Evolutionary conservation across 805 yeast species (phyloP).

Genomic region (Kuraishia piskuri): DNA sequence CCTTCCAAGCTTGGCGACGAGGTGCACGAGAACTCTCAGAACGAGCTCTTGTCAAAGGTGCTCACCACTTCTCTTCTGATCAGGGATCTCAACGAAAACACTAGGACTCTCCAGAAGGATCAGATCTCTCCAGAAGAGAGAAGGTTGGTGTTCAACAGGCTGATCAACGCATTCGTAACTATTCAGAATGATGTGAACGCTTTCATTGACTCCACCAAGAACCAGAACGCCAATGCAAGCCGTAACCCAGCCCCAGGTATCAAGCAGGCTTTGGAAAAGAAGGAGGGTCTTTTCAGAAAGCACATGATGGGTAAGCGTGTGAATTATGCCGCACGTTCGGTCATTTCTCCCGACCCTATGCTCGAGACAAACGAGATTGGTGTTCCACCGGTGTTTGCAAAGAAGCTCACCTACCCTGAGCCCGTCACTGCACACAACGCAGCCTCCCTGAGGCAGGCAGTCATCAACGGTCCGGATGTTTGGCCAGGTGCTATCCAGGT

Average conservation of each 20-base stretch:
- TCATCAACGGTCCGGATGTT: constrained; percentile 91
- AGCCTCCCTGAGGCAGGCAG: constrained; percentile 86
- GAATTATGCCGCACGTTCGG: constrained; percentile 97
- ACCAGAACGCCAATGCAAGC: constrained; percentile 61
- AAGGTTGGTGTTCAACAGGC: constrained; percentile 70
- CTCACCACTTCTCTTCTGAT: constrained; percentile 74
- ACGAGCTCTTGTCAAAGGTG: constrained; percentile 75
- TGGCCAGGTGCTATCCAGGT: constrained; percentile 99
- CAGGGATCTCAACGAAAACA: constrained; percentile 83
- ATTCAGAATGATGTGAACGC: constrained; percentile 93
- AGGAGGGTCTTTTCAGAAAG: constrained; percentile 96
- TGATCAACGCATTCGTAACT: constrained; percentile 94
- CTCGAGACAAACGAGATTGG: constrained; percentile 97
- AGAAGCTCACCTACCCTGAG: constrained; percentile 92
- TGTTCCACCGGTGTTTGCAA: constrained; percentile 97
- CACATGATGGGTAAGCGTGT: constrained; percentile 99
- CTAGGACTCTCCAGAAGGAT: constrained; percentile 54
- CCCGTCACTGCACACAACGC: constrained; percentile 93
- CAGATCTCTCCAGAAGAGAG: constrained; percentile 60
- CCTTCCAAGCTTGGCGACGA: constrained; percentile 98
- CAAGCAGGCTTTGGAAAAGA: constrained; percentile 95
- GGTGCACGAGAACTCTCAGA: constrained; percentile 89
- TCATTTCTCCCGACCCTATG: constrained; percentile 97
- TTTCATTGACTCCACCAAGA: constrained; percentile 85
- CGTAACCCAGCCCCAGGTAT: constrained; percentile 86